Evolutionary conservation across 345 rosid genomes (phyloP).

Genomic region (Gossypium turneri): DNA sequence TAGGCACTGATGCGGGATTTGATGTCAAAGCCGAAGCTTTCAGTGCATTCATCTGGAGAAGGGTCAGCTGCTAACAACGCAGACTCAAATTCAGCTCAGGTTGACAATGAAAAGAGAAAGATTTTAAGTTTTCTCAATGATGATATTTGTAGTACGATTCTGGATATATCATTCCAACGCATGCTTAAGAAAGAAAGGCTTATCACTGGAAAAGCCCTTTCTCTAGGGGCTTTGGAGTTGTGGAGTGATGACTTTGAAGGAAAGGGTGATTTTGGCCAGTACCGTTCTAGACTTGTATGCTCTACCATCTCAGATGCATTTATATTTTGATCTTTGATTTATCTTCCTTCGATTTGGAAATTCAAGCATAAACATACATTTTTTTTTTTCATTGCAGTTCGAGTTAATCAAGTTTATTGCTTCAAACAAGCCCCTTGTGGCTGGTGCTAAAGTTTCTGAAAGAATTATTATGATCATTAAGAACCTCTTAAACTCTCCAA

Average conservation of each 20-base stretch:
- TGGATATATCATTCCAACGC: constrained; percentile 75
- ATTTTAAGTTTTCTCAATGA: constrained; percentile 57
- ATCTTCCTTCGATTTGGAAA: constrained; percentile 13
- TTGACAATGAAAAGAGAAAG: constrained; percentile 54
- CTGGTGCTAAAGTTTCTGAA: constrained; percentile 66
- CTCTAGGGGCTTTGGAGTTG: constrained; percentile 62
- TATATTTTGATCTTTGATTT: not conserved
- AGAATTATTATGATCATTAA: constrained; percentile 52
- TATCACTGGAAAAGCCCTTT: constrained; percentile 43
- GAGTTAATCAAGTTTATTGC: constrained; percentile 70
- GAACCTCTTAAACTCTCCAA: constrained; percentile 47
- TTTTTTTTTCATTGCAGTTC: constrained; percentile 16
- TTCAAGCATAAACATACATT: not conserved
- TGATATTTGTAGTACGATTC: constrained; percentile 50
- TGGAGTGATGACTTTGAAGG: constrained; percentile 95
- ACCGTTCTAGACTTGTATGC: constrained; percentile 58
- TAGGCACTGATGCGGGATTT: constrained; percentile 82
- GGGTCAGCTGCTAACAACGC: constrained; percentile 37
- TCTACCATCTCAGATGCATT: not conserved
- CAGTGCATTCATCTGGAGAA: constrained; percentile 46
- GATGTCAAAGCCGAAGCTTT: constrained; percentile 64
- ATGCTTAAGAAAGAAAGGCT: constrained; percentile 76
- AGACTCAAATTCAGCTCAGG: constrained; percentile 45
- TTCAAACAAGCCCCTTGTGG: constrained; percentile 59
- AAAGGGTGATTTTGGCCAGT: constrained; percentile 84